phyloP scores from a whole-genome alignment of 805 yeast species.

The Ogataea henricii region DNA sequence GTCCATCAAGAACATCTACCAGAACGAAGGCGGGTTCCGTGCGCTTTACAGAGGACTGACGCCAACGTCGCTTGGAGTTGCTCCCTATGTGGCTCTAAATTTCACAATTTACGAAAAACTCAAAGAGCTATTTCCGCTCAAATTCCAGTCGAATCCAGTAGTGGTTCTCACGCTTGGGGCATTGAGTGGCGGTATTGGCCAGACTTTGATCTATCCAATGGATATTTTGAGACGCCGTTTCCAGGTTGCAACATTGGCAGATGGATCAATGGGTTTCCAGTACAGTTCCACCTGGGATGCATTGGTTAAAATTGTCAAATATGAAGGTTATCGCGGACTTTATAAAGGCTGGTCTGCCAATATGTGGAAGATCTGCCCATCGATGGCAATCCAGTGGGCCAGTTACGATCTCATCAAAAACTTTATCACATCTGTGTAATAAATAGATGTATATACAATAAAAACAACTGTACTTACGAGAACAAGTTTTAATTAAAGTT shows the following conservation, averaged over 20 bases:
- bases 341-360: slow-evolving; percentile 79
- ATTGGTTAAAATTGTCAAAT: slow-evolving; percentile 59
- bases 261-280: slow-evolving; percentile 75
- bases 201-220: slow-evolving; percentile 86
- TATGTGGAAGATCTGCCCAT: slow-evolving; percentile 86
- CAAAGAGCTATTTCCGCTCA: slow-evolving; percentile 52
- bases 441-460: no score
- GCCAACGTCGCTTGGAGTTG: slow-evolving; percentile 94
- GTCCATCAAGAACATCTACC: slow-evolving; percentile 59
- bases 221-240: slow-evolving; percentile 86
- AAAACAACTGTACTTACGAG: no score
- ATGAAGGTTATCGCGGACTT: slow-evolving; percentile 74
- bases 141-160: slow-evolving; percentile 34
- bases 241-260: slow-evolving; percentile 85
- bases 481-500: no score
- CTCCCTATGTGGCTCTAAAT: slow-evolving; percentile 93
- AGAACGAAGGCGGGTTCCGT: slow-evolving; percentile 75
- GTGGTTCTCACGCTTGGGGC: slow-evolving; percentile 81
- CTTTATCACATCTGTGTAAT: slow-evolving; percentile 16
- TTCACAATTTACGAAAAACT: slow-evolving; percentile 86
- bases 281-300: slow-evolving; percentile 81
- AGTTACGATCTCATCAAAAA: slow-evolving; percentile 75
- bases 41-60: slow-evolving; percentile 83
- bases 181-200: slow-evolving; percentile 84
- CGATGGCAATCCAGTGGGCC: slow-evolving; percentile 96